Evolutionary conservation across 805 yeast species (phyloP).

Genomic region (Pichia ethanolica): DNA sequence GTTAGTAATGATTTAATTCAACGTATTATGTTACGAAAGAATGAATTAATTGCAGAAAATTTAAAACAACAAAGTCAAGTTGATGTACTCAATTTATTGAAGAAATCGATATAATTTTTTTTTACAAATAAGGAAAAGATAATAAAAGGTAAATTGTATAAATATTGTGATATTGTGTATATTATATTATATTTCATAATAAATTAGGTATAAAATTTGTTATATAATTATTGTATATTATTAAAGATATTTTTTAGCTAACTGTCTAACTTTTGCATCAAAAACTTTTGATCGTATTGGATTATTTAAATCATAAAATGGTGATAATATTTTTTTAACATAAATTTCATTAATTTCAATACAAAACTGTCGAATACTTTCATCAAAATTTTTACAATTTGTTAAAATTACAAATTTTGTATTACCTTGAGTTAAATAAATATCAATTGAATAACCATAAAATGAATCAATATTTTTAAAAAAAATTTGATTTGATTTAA

Average conservation of each 20-base stretch:
- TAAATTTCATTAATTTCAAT: slow-evolving; percentile 81
- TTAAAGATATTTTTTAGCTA: slow-evolving; percentile 71
- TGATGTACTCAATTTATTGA: slow-evolving; percentile 29
- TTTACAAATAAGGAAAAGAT: too few species aligned
- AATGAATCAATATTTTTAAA: slow-evolving; percentile 78
- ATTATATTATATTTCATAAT: neutral
- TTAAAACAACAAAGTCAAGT: slow-evolving; percentile 18
- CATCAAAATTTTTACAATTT: slow-evolving; percentile 53
- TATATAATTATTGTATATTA: neutral
- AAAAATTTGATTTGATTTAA: slow-evolving; percentile 60
- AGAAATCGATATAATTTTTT: slow-evolving; percentile 22
- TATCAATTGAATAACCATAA: slow-evolving; percentile 75
- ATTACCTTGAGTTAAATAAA: slow-evolving; percentile 83
- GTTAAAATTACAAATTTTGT: slow-evolving; percentile 71
- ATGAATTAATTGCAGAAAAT: slow-evolving; percentile 9
- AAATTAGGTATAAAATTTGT: neutral
- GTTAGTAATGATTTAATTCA: slow-evolving; percentile 19
- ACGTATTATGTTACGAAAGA: slow-evolving; percentile 15
- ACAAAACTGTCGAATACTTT: slow-evolving; percentile 73
- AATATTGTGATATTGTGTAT: neutral
- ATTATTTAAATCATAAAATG: slow-evolving; percentile 74
- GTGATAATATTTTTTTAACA: slow-evolving; percentile 76
- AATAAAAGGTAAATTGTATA: neutral
- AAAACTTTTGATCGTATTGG: slow-evolving; percentile 68
- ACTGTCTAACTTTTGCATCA: slow-evolving; percentile 61